Evolutionary conservation across 2,329 filamentous ascomycete genomes (phyloP).

Genomic region (Neofusicoccum parvum): DNA sequence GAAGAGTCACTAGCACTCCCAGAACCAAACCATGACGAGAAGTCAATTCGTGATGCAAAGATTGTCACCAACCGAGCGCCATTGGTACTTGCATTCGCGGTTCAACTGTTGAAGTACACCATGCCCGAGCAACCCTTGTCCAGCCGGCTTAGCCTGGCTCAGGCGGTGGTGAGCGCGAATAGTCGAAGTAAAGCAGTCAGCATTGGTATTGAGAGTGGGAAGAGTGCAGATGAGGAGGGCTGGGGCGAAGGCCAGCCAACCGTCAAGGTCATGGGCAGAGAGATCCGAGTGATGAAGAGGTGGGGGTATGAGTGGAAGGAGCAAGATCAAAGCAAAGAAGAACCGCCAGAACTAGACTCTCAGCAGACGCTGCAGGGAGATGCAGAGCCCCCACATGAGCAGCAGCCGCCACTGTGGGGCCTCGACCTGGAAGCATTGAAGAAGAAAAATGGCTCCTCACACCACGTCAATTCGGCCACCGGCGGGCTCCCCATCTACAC

Average conservation of each 20-base stretch:
- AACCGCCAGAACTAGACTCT: constrained; percentile 26
- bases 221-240: constrained; percentile 68
- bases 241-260: constrained; percentile 76
- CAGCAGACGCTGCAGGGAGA: constrained; percentile 27
- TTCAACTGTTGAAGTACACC: constrained; percentile 72
- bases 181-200: constrained; percentile 75
- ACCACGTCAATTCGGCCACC: constrained; percentile 27
- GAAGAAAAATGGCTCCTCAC: constrained; percentile 43
- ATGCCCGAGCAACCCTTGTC: constrained; percentile 85
- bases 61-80: constrained; percentile 80
- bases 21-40: constrained; percentile 56
- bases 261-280: constrained; percentile 71
- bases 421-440: constrained; percentile 60
- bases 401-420: constrained; percentile 58
- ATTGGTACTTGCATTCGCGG: constrained; percentile 77
- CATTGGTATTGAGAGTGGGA: constrained; percentile 69
- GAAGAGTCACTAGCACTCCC: constrained; percentile 66
- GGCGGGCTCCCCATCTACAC: constrained; percentile 69
- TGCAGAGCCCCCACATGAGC: constrained; percentile 25
- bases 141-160: constrained; percentile 79
- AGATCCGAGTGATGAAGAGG: constrained; percentile 74
- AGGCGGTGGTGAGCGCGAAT: constrained; percentile 82
- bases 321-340: constrained; percentile 12
- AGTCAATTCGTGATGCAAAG: constrained; percentile 58
- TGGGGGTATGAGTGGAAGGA: constrained; percentile 68